Percentiles rank a stretch among this genome's conserved stretches.
Conservation (phyloP, 164 flowering plant species). For the Aristolochia contorta region DNA sequence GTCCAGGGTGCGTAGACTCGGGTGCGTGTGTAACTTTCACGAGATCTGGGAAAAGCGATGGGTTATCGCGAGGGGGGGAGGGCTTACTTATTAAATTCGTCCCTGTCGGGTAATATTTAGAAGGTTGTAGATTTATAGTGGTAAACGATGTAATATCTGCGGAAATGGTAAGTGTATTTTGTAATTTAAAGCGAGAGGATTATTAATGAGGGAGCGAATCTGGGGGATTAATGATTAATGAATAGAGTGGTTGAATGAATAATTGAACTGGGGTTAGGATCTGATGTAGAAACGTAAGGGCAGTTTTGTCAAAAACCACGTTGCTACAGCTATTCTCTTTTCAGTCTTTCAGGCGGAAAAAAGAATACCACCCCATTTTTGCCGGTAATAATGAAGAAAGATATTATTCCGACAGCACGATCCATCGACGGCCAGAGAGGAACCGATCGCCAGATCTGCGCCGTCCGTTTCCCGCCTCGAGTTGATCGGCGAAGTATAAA, state of each 20-base stretch:
- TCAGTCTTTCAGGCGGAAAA: too few species aligned
- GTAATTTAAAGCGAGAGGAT: background rate
- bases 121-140: too few species aligned
- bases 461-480: slow-evolving; percentile 5
- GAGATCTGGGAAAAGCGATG: background rate
- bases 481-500: background rate
- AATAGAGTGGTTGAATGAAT: background rate
- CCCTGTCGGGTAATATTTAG: too few species aligned
- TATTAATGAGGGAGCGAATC: background rate
- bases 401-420: background rate
- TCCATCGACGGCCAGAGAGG: background rate
- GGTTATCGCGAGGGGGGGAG: background rate
- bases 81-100: too few species aligned
- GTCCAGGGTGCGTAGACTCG: too few species aligned
- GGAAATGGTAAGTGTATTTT: background rate
- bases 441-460: background rate
- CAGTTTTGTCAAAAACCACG: background rate
- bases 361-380: background rate
- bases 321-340: background rate
- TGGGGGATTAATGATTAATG: background rate
- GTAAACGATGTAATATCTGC: background rate
- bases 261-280: background rate
- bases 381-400: slow-evolving; percentile 5
- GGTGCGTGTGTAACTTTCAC: too few species aligned
- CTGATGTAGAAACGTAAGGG: background rate